Percentiles rank a stretch among this genome's conserved stretches.
phyloP scores from a whole-genome alignment of 495 filamentous ascomycete species.

The Neurospora sp. region DNA sequence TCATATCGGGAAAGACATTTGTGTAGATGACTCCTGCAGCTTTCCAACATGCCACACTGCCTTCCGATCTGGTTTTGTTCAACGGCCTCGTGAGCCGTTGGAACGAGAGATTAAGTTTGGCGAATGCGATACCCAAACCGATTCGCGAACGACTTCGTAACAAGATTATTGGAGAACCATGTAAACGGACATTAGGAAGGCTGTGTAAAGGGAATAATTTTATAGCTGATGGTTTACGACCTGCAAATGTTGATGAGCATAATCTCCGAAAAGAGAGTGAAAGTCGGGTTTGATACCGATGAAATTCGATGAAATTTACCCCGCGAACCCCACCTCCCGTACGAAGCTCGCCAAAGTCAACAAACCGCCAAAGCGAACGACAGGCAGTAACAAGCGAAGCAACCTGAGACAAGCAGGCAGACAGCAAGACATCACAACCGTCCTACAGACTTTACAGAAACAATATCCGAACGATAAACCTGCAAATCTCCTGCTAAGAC shows the following conservation, averaged over 20 bases:
- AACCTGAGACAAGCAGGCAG: not conserved
- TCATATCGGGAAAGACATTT: not conserved
- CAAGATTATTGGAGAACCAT: not conserved
- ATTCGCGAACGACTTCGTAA: not conserved
- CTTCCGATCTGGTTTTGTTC: not conserved
- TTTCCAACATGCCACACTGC: not conserved
- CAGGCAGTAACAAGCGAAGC: not conserved
- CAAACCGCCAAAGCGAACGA: constrained; percentile 1
- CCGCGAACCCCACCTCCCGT: constrained; percentile 20
- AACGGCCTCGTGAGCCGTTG: not conserved
- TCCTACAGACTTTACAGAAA: not conserved
- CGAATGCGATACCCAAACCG: not conserved
- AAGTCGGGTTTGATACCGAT: not conserved
- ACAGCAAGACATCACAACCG: not conserved
- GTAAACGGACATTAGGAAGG: not conserved
- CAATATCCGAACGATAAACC: not conserved
- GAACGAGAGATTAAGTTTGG: not conserved
- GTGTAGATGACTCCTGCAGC: not conserved
- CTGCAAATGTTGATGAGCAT: not conserved
- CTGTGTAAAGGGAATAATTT: not conserved
- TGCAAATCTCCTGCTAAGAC: not conserved
- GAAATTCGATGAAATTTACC: constrained; percentile 10
- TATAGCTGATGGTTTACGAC: not conserved
- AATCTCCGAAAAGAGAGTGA: not conserved
- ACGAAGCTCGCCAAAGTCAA: constrained; percentile 6